A percentile compares a stretch with the other conserved stretches of the same genome.
Evolutionary conservation across 2,329 filamentous ascomycete species (phyloP).

Genomic region (Xenosphaeropsis pyriputrescens): DNA sequence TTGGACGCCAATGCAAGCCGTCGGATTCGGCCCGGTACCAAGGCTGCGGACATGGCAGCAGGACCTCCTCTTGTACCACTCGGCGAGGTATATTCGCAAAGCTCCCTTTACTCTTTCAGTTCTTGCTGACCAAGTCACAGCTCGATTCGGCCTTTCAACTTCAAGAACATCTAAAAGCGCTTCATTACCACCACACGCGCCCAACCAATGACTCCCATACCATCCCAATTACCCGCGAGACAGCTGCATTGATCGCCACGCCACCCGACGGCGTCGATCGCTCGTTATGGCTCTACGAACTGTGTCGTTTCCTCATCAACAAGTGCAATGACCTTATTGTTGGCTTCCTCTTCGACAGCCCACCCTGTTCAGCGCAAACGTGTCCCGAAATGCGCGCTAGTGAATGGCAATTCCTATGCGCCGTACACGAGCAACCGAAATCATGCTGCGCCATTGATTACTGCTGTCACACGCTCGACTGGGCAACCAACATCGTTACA

Average conservation of each 20-base stretch:
- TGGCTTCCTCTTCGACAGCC: constrained; percentile 80
- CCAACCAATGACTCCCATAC: constrained; percentile 40
- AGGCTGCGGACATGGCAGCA: constrained; percentile 80
- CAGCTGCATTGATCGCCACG: constrained; percentile 61
- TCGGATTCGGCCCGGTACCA: constrained; percentile 84
- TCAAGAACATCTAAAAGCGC: constrained; percentile 88
- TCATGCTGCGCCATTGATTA: constrained; percentile 98
- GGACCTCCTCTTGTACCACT: constrained; percentile 81
- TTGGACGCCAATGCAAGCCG: constrained; percentile 64
- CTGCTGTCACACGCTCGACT: constrained; percentile 96
- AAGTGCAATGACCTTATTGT: constrained; percentile 89
- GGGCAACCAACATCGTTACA: constrained; percentile 88
- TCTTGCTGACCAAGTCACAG: constrained; percentile 28
- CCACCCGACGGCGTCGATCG: constrained; percentile 72
- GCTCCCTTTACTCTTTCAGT: constrained; percentile 2
- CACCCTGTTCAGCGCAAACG: constrained; percentile 75
- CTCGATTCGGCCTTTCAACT: constrained; percentile 96
- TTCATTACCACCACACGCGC: constrained; percentile 71
- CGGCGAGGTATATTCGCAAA: constrained; percentile 48
- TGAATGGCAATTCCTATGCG: constrained; percentile 98
- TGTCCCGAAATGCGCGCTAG: constrained; percentile 98
- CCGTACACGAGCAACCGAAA: constrained; percentile 92
- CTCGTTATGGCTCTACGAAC: constrained; percentile 92
- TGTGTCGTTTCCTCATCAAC: constrained; percentile 88
- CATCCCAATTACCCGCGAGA: constrained; percentile 58